Percentiles rank a stretch among this genome's conserved stretches.
Evolutionary conservation across 306 rosid genomes (phyloP).

Genomic region (Quercus gilva): DNA sequence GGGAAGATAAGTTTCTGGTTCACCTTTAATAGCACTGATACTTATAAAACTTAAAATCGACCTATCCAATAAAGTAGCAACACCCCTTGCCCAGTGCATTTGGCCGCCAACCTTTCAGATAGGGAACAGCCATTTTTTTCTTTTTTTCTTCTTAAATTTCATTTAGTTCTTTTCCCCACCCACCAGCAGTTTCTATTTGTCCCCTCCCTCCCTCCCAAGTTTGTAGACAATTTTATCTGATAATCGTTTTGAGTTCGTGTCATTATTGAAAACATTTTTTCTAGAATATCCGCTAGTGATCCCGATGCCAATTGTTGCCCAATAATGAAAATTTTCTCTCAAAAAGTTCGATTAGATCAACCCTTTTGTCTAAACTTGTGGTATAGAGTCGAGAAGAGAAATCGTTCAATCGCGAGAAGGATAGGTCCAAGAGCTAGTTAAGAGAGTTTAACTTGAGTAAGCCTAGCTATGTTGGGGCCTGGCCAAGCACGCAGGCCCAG

Average conservation of each 20-base stretch:
- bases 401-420: no score
- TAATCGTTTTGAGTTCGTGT: background rate
- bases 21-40: conserved; percentile 12
- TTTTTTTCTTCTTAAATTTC: background rate
- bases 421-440: no score
- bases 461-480: no score
- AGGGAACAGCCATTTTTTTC: background rate
- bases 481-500: no score
- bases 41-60: background rate
- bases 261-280: background rate
- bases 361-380: no score
- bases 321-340: no score
- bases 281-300: background rate
- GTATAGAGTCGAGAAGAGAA: no score
- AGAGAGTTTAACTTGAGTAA: no score
- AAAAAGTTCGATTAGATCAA: no score
- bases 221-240: background rate
- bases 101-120: background rate
- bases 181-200: no score
- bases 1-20: conserved; percentile 17
- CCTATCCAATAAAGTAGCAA: conserved; percentile 15
- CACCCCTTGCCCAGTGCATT: conserved; percentile 12
- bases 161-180: background rate
- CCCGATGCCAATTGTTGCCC: no score
- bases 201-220: background rate